These are phyloP conservation scores for Aspergillus hortae DNA, from an alignment of 2,329 filamentous ascomycete genomes.

Conservation along the genomic window DNA sequence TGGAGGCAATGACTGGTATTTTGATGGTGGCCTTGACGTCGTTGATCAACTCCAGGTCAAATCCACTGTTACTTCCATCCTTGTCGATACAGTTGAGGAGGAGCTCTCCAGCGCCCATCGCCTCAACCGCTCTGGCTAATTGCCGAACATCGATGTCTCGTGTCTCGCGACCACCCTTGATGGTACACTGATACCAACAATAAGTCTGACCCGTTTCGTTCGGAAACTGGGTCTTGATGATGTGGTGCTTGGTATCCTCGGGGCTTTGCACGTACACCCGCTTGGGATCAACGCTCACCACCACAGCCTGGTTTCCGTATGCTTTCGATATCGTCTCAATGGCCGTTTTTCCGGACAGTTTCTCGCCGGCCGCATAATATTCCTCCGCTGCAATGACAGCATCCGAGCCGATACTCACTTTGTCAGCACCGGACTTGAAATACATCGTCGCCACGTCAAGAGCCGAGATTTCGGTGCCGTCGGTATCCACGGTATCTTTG, in stretches of 20 bases:
- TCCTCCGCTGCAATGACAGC: constrained; percentile 90
- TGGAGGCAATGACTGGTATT: constrained; percentile 94
- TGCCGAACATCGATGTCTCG: constrained; percentile 90
- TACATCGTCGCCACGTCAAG: constrained; percentile 94
- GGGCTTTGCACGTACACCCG: constrained; percentile 76
- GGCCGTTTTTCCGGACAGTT: constrained; percentile 74
- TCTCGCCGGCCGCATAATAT: constrained; percentile 69
- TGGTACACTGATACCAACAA: constrained; percentile 98
- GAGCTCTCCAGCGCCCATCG: constrained; percentile 92
- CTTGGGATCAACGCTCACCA: constrained; percentile 91
- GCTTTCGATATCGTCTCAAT: constrained; percentile 93
- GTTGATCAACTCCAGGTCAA: constrained; percentile 85
- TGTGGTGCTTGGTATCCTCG: constrained; percentile 68
- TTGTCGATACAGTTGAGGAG: constrained; percentile 97
- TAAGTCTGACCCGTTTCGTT: constrained; percentile 73
- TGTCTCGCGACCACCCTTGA: constrained; percentile 92
- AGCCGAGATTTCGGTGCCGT: constrained; percentile 80
- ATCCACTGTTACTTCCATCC: constrained; percentile 90
- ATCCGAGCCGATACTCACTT: constrained; percentile 94
- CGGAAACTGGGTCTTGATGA: constrained; percentile 64
- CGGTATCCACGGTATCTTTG: constrained; percentile 83
- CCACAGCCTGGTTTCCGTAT: constrained; percentile 95
- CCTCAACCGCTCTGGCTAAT: constrained; percentile 83
- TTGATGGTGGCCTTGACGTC: constrained; percentile 83
- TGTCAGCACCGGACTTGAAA: constrained; percentile 95